These are phyloP conservation scores for Colletotrichum orchidophilum DNA, from an alignment of 2,329 filamentous ascomycete genomes.

Conservation along the genomic window DNA sequence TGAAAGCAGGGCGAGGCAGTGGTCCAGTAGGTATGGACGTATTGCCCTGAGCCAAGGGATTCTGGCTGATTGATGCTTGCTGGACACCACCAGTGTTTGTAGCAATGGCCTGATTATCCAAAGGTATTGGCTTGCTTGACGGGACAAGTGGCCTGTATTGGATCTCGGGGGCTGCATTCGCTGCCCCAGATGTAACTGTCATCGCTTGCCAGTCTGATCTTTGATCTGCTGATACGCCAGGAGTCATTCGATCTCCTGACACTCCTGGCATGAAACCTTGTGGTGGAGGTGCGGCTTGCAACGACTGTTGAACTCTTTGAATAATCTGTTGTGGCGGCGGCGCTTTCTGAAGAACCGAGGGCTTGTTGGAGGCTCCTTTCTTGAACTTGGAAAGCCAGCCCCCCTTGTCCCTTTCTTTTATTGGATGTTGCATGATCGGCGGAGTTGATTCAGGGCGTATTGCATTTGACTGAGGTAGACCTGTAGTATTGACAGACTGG, in stretches of 20 bases:
- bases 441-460: constrained; percentile 7
- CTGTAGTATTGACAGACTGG: background rate
- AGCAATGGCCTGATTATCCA: background rate
- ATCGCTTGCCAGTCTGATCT: background rate
- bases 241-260: background rate
- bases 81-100: background rate
- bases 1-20: background rate
- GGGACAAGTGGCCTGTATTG: background rate
- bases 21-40: no score
- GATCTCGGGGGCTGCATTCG: no score
- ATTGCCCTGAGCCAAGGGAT: background rate
- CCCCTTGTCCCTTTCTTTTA: constrained; percentile 29
- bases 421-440: background rate
- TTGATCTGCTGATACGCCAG: background rate
- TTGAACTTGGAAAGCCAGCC: constrained; percentile 34
- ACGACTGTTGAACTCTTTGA: background rate
- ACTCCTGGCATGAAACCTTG: background rate
- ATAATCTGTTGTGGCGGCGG: background rate
- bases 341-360: constrained; percentile 22
- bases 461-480: background rate
- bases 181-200: background rate
- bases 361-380: constrained; percentile 22
- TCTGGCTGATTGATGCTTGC: background rate
- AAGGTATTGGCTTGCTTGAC: background rate
- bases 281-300: background rate